A percentile compares a stretch with the other conserved stretches of the same genome.
phyloP scores from a whole-genome alignment of 139 green algal genomes.

The Chlorella vulgaris region DNA sequence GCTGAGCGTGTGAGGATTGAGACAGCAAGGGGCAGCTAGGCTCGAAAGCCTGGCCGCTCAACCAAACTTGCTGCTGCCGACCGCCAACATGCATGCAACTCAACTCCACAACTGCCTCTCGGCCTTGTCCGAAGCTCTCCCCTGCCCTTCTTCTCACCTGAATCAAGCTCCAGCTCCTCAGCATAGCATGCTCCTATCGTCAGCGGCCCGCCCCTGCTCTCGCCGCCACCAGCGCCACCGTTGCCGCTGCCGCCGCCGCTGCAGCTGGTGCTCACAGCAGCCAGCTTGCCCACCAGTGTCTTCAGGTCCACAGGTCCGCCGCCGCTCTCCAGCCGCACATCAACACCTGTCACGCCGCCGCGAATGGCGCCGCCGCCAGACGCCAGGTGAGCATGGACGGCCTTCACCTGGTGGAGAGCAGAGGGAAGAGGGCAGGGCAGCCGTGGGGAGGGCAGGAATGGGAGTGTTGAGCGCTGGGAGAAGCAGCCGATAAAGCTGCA shows the following conservation, averaged over 20 bases:
- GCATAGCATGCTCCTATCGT: conserved; percentile 32
- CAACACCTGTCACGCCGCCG: conserved; percentile 3
- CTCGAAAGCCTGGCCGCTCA: not conserved
- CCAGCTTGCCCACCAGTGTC: conserved; percentile 3
- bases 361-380: conserved; percentile 21
- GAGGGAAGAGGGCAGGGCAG: no score
- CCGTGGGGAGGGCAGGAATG: no score
- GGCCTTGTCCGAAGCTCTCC: not conserved
- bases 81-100: not conserved
- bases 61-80: not conserved
- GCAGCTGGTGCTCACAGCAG: not conserved
- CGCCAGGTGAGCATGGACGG: not conserved
- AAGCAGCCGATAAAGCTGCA: no score
- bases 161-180: conserved; percentile 12
- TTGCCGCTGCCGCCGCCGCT: not conserved
- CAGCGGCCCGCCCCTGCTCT: conserved; percentile 1
- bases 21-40: not conserved
- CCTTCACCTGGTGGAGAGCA: conserved; percentile 18
- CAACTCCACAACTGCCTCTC: not conserved
- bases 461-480: no score
- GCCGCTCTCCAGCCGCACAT: conserved; percentile 8
- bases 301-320: conserved; percentile 22
- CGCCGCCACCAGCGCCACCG: no score
- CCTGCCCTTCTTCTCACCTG: not conserved
- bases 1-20: not conserved